These are phyloP conservation scores for Ambrosia hybrid DNA, from an alignment of 140 eudicot genomes.

Conservation along the genomic window DNA sequence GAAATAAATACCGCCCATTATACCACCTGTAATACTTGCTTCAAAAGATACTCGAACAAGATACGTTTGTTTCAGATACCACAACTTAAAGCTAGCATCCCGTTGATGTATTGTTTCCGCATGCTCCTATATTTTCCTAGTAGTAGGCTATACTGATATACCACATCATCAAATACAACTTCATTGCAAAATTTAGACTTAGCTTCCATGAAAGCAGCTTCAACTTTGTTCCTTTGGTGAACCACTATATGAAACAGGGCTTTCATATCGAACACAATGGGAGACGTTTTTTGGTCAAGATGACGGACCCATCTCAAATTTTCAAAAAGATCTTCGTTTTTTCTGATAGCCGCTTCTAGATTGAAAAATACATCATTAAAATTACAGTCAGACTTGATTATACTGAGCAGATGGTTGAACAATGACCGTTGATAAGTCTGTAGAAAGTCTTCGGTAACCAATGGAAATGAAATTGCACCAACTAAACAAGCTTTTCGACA, in stretches of 20 bases:
- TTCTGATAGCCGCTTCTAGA: constrained; percentile 40
- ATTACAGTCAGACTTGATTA: constrained; percentile 25
- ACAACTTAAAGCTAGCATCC: constrained; percentile 71
- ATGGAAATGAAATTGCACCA: constrained; percentile 45
- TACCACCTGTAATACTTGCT: background rate
- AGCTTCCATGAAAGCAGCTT: constrained; percentile 53
- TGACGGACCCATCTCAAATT: constrained; percentile 57
- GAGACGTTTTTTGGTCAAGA: constrained; percentile 34
- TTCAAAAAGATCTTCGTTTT: constrained; percentile 57
- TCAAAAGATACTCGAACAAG: background rate
- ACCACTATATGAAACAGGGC: constrained; percentile 21
- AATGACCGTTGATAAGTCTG: constrained; percentile 38
- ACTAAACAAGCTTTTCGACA: constrained; percentile 76
- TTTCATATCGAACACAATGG: constrained; percentile 19
- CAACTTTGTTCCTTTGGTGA: constrained; percentile 41
- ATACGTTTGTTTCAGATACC: constrained; percentile 14
- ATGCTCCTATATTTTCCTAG: constrained; percentile 57
- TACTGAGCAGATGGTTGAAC: constrained; percentile 43
- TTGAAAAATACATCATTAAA: constrained; percentile 34
- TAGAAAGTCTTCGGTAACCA: constrained; percentile 38
- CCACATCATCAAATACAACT: constrained; percentile 48
- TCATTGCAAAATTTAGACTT: constrained; percentile 58
- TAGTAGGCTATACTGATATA: constrained; percentile 39
- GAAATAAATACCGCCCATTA: background rate
- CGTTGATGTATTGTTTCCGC: constrained; percentile 54